Evolutionary conservation across 2,329 filamentous ascomycete species (phyloP).

Genomic region (Lanzia echinophila): DNA sequence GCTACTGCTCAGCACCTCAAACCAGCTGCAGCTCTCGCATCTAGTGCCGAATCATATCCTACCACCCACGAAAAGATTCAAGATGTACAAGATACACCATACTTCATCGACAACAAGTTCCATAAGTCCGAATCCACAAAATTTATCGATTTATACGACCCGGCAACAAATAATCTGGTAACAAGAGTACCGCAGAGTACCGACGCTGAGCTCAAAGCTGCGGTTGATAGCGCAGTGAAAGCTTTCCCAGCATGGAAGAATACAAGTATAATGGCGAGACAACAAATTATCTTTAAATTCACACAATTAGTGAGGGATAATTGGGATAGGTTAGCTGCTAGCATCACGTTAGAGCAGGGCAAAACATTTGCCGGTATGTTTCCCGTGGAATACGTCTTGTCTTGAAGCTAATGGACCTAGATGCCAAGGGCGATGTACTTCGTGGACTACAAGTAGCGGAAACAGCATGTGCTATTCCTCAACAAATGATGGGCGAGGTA

Average conservation of each 20-base stretch:
- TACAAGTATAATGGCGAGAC: constrained; percentile 65
- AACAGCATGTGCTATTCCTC: constrained; percentile 72
- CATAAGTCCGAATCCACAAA: constrained; percentile 58
- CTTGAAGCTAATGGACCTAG: constrained; percentile 30
- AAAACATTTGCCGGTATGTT: constrained; percentile 63
- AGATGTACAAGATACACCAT: constrained; percentile 64
- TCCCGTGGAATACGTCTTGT: not conserved
- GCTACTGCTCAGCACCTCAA: constrained; percentile 50
- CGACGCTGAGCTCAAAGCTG: constrained; percentile 66
- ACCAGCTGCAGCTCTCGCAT: constrained; percentile 46
- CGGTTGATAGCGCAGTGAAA: constrained; percentile 67
- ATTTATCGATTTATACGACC: constrained; percentile 76
- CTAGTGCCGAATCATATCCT: constrained; percentile 56
- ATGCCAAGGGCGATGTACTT: constrained; percentile 75
- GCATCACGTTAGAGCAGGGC: constrained; percentile 81
- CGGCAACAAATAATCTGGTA: constrained; percentile 78
- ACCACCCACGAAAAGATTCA: constrained; percentile 65
- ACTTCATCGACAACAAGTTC: constrained; percentile 79
- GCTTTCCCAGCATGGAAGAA: constrained; percentile 69
- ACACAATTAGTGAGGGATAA: constrained; percentile 73
- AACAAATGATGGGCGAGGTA: constrained; percentile 75
- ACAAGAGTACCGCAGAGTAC: constrained; percentile 79
- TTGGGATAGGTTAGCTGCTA: constrained; percentile 77
- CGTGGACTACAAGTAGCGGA: constrained; percentile 80
- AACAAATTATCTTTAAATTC: constrained; percentile 86